A percentile compares a stretch with the other conserved stretches of the same genome.
phyloP scores from a whole-genome alignment of 1,284 basidiomycete genomes.

The Anthracocystis walkeri region DNA sequence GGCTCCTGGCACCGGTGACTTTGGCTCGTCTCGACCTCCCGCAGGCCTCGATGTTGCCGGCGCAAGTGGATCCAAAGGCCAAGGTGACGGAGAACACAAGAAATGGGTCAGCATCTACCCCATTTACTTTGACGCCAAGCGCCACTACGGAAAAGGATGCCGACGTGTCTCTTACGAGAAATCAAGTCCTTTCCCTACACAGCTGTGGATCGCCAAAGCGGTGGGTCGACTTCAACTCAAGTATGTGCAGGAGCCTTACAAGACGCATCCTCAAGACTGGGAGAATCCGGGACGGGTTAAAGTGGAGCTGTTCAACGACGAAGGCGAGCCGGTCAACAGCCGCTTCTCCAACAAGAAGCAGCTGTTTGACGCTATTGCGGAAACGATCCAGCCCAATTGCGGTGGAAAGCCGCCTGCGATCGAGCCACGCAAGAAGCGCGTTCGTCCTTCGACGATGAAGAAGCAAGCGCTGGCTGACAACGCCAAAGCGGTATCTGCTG shows the following conservation, averaged over 20 bases:
- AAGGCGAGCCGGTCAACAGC: constrained; percentile 79
- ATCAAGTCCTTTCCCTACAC: constrained; percentile 92
- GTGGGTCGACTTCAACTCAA: constrained; percentile 81
- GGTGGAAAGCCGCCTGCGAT: constrained; percentile 62
- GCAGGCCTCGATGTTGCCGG: constrained; percentile 9
- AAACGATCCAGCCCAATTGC: constrained; percentile 53
- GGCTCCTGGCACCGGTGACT: constrained; percentile 41
- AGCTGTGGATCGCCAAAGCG: constrained; percentile 89
- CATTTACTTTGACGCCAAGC: constrained; percentile 95
- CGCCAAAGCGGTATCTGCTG: constrained; percentile 28
- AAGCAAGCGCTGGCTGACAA: constrained; percentile 47
- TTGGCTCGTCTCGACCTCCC: constrained; percentile 33
- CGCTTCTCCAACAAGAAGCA: constrained; percentile 80
- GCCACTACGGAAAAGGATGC: constrained; percentile 82
- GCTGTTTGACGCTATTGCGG: constrained; percentile 71
- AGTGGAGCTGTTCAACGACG: constrained; percentile 84
- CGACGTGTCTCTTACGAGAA: constrained; percentile 83
- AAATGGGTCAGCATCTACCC: constrained; percentile 97
- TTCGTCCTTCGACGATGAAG: constrained; percentile 39
- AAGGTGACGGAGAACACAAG: constrained; percentile 60
- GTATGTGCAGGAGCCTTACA: constrained; percentile 83
- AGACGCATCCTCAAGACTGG: constrained; percentile 93
- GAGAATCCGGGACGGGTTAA: constrained; percentile 85
- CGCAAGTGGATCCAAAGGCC: constrained; percentile 27
- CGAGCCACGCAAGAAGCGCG: constrained; percentile 44